Evolutionary conservation across 2,329 filamentous ascomycete genomes (phyloP), one percentile per base, ranked within the genome.

Genomic region (Cercospora sp.): DNA sequence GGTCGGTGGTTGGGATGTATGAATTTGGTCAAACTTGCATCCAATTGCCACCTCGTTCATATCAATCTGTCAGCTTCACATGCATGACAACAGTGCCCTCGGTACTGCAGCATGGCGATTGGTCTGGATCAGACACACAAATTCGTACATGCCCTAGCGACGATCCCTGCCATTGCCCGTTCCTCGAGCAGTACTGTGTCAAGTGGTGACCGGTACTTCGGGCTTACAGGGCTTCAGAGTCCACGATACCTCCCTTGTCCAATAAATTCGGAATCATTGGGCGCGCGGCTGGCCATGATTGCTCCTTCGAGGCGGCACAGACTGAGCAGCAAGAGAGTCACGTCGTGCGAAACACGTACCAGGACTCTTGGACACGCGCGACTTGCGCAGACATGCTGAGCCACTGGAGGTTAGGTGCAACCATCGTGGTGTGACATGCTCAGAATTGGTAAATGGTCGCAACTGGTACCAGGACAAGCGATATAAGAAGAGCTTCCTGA

Each of bases 391-490:
- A 57, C 4, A 37, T 13, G 49, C 55, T 59, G 30, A 24, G 30
- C 53, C 26, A 57, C 53, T 32, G 53, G 26, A n/a, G 4, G 30
- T 7, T n/a, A 5, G 1, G 55, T 59, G 30, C 55, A n/a, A 59
- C 55, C n/a, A 59, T 59, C 55, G 55, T 59, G 55, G 55, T 59
- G 55, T 8, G 24, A 21, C 55, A 24, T 59, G 7, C 28, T 30
- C 28, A 30, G 28, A 28, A 28, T 28, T 28, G 28, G 28, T 28
- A 28, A 28, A 28, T 28, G 28, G 28, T 28, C 28, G 28, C 28
- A 28, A 28, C 28, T 28, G 28, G 28, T 28, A 28, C 28, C 28
- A 28, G 28, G 28, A 28, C 28, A 28, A 28, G 28, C 28, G 28
- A 28, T 59, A 59, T 59, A 59, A 59, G 55, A 24, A 59, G 30